These are phyloP conservation scores for Lactarius hatsudake DNA, from an alignment of 768 basidiomycete genomes.

Conservation along the genomic window DNA sequence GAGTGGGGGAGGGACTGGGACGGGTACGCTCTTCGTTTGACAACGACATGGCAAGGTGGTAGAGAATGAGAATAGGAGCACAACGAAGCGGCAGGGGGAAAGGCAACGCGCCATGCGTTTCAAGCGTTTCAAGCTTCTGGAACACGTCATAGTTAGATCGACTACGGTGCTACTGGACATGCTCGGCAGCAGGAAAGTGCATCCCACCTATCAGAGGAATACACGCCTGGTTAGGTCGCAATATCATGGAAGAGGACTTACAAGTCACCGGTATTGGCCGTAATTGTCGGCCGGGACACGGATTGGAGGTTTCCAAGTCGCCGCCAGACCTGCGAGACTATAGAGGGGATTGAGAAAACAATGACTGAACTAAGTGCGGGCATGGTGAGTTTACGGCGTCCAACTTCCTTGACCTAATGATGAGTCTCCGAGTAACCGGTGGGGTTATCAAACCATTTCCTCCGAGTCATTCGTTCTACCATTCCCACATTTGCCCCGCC, in stretches of 20 bases:
- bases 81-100: not conserved
- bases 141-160: slow-evolving; percentile 4
- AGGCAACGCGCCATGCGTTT: slow-evolving; percentile 1
- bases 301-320: not conserved
- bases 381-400: not conserved
- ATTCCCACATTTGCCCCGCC: not conserved
- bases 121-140: not conserved
- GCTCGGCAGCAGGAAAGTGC: not conserved
- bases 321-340: not conserved
- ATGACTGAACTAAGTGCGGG: not conserved
- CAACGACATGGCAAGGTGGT: not conserved
- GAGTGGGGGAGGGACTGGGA: not conserved
- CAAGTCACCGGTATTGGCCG: not conserved
- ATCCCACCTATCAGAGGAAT: not conserved
- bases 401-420: not conserved
- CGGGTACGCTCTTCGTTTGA: not conserved
- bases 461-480: not conserved
- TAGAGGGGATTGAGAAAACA: not conserved
- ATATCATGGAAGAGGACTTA: not conserved
- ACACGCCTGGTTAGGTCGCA: not conserved
- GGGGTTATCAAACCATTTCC: not conserved
- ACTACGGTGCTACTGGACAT: not conserved
- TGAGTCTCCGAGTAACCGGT: not conserved
- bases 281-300: not conserved
- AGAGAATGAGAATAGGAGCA: not conserved